A percentile compares a stretch with the other conserved stretches of the same genome.
These are phyloP conservation scores for Lepidium africanum DNA, from an alignment of 345 rosid species.

Conservation along the genomic window DNA sequence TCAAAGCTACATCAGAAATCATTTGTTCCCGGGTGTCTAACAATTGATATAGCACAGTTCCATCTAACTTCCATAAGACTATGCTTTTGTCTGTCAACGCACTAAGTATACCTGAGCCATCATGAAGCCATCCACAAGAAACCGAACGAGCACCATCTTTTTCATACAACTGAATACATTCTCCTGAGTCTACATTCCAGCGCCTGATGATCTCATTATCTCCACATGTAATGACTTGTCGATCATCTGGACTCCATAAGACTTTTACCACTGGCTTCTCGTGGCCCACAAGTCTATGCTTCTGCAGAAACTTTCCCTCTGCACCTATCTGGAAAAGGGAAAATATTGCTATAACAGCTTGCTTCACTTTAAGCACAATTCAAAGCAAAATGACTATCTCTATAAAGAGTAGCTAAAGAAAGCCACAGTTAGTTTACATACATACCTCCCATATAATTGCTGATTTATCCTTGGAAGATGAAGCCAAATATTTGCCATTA, in stretches of 20 bases:
- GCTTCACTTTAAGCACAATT: too few relatives aligned
- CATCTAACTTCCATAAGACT: conserved; percentile 48
- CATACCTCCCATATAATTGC: conserved; percentile 61
- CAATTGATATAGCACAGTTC: conserved; percentile 38
- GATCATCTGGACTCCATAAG: conserved; percentile 57
- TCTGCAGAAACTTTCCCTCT: conserved; percentile 26
- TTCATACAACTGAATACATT: conserved; percentile 34
- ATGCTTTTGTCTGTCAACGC: conserved; percentile 43
- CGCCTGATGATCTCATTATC: conserved; percentile 39
- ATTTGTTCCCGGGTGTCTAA: conserved; percentile 30
- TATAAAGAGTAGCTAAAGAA: conserved; percentile 35
- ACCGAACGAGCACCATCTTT: conserved; percentile 34
- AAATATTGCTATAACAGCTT: too few relatives aligned
- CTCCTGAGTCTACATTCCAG: conserved; percentile 51
- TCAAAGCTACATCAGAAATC: conserved; percentile 50
- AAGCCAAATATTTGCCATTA: conserved; percentile 54
- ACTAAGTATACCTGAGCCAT: conserved; percentile 39
- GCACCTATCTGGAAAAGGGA: conserved; percentile 29
- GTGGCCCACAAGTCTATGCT: conserved; percentile 41
- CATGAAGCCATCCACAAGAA: conserved; percentile 67
- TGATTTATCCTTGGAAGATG: conserved; percentile 46
- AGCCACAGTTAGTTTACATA: conserved; percentile 26
- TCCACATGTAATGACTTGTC: conserved; percentile 56
- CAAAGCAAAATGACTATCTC: too few relatives aligned
- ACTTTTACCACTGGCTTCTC: conserved; percentile 38